Evolutionary conservation across 2,329 filamentous ascomycete species (phyloP), one percentile per base, ranked within the genome.

Genomic region (Westerdykella aurantiaca): DNA sequence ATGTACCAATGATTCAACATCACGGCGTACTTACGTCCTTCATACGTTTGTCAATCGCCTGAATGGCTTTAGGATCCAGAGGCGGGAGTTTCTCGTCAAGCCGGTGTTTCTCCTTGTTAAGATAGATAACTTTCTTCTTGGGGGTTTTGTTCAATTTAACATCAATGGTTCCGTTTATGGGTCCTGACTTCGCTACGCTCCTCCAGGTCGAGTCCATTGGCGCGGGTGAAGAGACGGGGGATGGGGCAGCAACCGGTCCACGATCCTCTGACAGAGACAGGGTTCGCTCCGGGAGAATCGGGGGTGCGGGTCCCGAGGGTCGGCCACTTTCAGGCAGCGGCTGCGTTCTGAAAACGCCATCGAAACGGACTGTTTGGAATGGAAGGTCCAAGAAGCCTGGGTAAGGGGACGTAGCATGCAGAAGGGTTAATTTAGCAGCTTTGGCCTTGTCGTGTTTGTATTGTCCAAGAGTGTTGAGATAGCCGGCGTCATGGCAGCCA

Each of bases 401-500:
- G 46, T 68, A 63, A 5, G 66, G 61, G 5, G 70, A 66, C 12
- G 67, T 65, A 1, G 71, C 69, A 44, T 74, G 70, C 37, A 76
- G 61, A 17, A 76, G 57, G 3, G 71, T 72, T 40, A 75, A 68
- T 3, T 67, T 67, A 23, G 61, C 55, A 18, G 66, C 60, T 34
- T 62, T 64, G 31, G 46, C 43, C 23, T 56, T 42, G 42, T 74
- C 65, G 47, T 70, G 65, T 40, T 70, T 70, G 57, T 72, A 73
- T 11, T 67, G 63, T 40, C 73, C 71, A 39, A 75, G 63, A 21
- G 69, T 69, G 17, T 69, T 61, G 25, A 74, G 61, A 46, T 70
- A 73, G 25, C 71, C 72, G 35, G 69, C 68, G 53, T 75, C 72
- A 44, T 72, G 69, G 47, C 69, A 72, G 6, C 70, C 71, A 16